Evolutionary conservation across 2,329 filamentous ascomycete species (phyloP).

Genomic region (Alternaria viburni): DNA sequence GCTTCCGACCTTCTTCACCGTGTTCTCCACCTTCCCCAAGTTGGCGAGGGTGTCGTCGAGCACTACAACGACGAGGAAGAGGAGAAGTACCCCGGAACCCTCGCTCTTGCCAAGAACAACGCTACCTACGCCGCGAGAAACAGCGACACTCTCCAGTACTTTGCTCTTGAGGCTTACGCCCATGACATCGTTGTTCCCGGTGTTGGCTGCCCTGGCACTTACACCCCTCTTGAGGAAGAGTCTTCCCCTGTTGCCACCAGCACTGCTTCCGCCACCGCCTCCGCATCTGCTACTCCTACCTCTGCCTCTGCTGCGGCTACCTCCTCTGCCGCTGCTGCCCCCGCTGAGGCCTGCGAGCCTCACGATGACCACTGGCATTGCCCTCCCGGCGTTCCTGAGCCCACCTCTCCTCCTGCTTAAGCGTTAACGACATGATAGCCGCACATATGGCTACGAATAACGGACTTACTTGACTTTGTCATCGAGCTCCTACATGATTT

Average conservation of each 20-base stretch:
- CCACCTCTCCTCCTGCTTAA: conserved; percentile 28
- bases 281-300: conserved; percentile 5
- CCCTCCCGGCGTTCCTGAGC: conserved; percentile 32
- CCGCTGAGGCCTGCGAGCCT: conserved; percentile 24
- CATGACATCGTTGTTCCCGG: conserved; percentile 69
- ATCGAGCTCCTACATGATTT: not conserved
- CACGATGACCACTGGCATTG: conserved; percentile 37
- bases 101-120: conserved; percentile 61
- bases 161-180: conserved; percentile 71
- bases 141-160: conserved; percentile 70
- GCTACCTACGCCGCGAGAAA: conserved; percentile 60
- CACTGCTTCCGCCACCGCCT: conserved; percentile 4
- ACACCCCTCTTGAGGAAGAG: conserved; percentile 12
- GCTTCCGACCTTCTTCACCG: conserved; percentile 72
- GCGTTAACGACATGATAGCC: not conserved
- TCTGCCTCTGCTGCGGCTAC: conserved; percentile 2
- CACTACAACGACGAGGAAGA: conserved; percentile 67
- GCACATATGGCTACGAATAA: not conserved
- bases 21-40: conserved; percentile 66
- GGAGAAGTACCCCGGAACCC: conserved; percentile 62
- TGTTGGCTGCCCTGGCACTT: conserved; percentile 63
- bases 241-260: conserved; percentile 9
- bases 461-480: not conserved
- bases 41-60: conserved; percentile 66
- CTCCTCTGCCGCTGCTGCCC: conserved; percentile 3